phyloP scores from a whole-genome alignment of 257 asterid species.

The Capsicum baccatum region DNA sequence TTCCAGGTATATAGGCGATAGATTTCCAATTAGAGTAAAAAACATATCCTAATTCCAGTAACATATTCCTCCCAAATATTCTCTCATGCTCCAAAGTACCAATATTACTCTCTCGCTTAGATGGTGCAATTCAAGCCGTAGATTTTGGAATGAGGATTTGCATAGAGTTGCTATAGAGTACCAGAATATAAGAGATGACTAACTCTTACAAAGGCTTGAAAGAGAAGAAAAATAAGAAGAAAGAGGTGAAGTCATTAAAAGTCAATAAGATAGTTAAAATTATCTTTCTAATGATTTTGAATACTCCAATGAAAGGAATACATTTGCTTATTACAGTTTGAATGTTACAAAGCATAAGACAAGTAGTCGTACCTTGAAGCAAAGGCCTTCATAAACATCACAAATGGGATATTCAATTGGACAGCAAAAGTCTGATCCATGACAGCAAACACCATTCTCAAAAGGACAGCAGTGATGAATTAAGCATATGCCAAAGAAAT shows the following conservation, averaged over 20 bases:
- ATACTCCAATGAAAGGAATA: neutral
- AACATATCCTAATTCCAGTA: neutral
- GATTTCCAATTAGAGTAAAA: neutral
- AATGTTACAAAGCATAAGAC: neutral
- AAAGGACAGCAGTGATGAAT: constrained; percentile 29
- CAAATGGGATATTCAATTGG: constrained; percentile 45
- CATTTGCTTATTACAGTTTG: neutral
- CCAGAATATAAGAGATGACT: neutral
- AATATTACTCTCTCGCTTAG: neutral
- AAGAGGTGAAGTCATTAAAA: neutral
- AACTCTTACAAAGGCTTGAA: neutral
- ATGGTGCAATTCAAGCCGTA: neutral
- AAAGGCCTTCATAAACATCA: constrained; percentile 35
- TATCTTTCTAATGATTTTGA: constrained; percentile 4
- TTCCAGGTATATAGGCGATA: neutral
- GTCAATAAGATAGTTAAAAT: neutral
- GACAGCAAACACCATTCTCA: constrained; percentile 39
- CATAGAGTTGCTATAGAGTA: neutral
- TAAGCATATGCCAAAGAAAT: constrained; percentile 27
- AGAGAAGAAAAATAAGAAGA: constrained; percentile 17
- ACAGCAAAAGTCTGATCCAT: constrained; percentile 36
- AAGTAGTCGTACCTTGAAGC: constrained; percentile 33
- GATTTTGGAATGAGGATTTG: constrained; percentile 16
- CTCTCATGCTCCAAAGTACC: neutral
- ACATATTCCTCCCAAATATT: neutral